Percentiles rank a stretch among this genome's conserved stretches.
Conservation (phyloP, 2,329 filamentous ascomycete genomes). For the Xylogone sp. region DNA sequence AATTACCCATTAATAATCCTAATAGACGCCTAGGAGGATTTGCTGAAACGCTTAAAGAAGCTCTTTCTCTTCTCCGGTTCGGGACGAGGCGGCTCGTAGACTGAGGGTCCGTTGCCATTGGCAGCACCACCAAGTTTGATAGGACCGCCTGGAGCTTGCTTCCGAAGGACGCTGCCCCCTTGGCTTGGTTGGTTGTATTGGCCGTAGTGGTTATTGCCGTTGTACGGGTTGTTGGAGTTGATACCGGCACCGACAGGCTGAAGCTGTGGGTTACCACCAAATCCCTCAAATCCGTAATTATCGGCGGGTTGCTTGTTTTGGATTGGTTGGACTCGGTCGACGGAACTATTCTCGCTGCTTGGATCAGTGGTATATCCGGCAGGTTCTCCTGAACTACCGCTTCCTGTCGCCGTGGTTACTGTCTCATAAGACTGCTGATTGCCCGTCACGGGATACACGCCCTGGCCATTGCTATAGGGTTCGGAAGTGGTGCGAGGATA, state of each 20-base stretch:
- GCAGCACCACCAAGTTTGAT: constrained; percentile 24
- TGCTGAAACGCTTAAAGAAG: constrained; percentile 78
- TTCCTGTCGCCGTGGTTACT: constrained; percentile 72
- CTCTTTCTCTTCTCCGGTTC: constrained; percentile 74
- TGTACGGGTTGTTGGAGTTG: neutral
- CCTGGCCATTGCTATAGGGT: constrained; percentile 22
- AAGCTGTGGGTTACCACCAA: constrained; percentile 37
- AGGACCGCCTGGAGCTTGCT: constrained; percentile 19
- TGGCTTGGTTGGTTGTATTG: too few relatives aligned
- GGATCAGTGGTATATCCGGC: constrained; percentile 82
- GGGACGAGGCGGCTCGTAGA: constrained; percentile 9
- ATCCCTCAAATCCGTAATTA: constrained; percentile 56
- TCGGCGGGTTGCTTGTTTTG: constrained; percentile 51
- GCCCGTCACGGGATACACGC: constrained; percentile 23
- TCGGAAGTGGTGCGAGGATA: constrained; percentile 28
- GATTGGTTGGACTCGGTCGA: constrained; percentile 65
- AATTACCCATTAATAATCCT: constrained; percentile 8
- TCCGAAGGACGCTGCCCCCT: constrained; percentile 19
- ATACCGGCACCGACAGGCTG: constrained; percentile 31
- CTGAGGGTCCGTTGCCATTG: constrained; percentile 11
- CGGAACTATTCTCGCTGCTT: constrained; percentile 85
- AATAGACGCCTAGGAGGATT: constrained; percentile 33
- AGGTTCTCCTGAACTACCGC: constrained; percentile 69
- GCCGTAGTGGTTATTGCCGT: neutral
- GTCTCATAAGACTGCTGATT: constrained; percentile 69